These are phyloP conservation scores for Hibiscus mutabilis DNA, from an alignment of 345 rosid species.

Conservation along the genomic window DNA sequence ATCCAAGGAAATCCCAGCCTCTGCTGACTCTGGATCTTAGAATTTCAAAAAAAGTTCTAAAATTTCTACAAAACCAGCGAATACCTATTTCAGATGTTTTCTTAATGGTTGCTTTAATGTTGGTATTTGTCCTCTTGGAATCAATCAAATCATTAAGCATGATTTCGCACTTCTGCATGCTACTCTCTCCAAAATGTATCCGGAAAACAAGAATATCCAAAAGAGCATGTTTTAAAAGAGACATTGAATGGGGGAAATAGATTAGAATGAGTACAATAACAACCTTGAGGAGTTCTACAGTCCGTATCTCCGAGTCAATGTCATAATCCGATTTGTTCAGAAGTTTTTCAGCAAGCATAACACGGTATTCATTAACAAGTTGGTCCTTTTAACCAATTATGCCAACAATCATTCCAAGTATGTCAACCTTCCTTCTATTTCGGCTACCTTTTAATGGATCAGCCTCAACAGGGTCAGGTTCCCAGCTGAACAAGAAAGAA, in stretches of 20 bases:
- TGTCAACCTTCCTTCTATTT: constrained; percentile 78
- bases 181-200: constrained; percentile 96
- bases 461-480: constrained; percentile 94
- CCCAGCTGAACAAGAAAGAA: constrained; percentile 62
- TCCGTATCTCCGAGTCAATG: constrained; percentile 85
- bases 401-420: constrained; percentile 88
- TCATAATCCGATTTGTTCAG: constrained; percentile 92
- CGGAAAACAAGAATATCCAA: constrained; percentile 16
- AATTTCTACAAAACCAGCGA: constrained; percentile 10
- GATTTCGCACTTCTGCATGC: constrained; percentile 97
- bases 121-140: constrained; percentile 89
- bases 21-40: constrained; percentile 40
- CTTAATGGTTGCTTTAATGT: constrained; percentile 53
- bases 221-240: constrained; percentile 1
- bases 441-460: constrained; percentile 82
- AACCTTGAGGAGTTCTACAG: constrained; percentile 96
- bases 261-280: constrained; percentile 1
- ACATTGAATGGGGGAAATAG: background rate
- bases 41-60: background rate
- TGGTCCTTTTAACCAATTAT: constrained; percentile 95
- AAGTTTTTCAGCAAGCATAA: constrained; percentile 96
- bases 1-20: constrained; percentile 47
- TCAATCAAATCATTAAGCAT: constrained; percentile 95
- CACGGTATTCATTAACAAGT: constrained; percentile 87
- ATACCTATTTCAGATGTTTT: constrained; percentile 53